A percentile compares a stretch with the other conserved stretches of the same genome.
phyloP scores from a whole-genome alignment of 1,284 basidiomycete genomes.

The Cutaneotrichosporon cutaneum region DNA sequence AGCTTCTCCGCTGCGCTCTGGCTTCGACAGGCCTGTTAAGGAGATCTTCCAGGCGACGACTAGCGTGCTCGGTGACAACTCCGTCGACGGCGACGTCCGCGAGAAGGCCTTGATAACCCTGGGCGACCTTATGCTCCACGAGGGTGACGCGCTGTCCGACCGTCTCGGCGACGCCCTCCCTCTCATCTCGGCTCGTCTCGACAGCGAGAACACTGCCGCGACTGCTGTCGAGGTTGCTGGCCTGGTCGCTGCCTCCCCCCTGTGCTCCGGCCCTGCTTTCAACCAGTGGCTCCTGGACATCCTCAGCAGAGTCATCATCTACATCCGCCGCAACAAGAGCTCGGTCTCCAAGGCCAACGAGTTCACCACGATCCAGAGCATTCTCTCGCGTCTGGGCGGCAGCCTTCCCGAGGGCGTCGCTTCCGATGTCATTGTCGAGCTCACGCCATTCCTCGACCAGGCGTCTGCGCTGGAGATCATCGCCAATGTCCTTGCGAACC shows the following conservation, averaged over 20 bases:
- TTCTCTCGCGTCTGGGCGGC: constrained; percentile 56
- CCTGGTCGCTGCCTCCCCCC: constrained; percentile 53
- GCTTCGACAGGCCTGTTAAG: constrained; percentile 59
- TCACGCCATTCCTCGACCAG: constrained; percentile 74
- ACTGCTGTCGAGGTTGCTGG: constrained; percentile 56
- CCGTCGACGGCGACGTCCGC: constrained; percentile 89
- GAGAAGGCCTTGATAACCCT: constrained; percentile 77
- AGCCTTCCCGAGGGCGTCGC: constrained; percentile 65
- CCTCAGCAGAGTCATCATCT: constrained; percentile 70
- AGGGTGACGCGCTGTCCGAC: constrained; percentile 63
- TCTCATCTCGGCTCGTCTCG: constrained; percentile 74
- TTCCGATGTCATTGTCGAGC: constrained; percentile 64
- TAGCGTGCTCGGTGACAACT: constrained; percentile 68
- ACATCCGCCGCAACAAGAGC: constrained; percentile 77
- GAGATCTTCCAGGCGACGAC: constrained; percentile 72
- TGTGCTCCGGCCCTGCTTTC: constrained; percentile 50
- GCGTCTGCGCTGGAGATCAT: constrained; percentile 71
- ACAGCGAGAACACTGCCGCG: constrained; percentile 58
- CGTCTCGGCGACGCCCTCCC: constrained; percentile 55
- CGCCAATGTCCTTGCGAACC: constrained; percentile 66
- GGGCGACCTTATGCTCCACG: constrained; percentile 80
- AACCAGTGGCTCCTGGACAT: constrained; percentile 78
- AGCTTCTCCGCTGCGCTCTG: constrained; percentile 37
- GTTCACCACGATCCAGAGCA: constrained; percentile 70
- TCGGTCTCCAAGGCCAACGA: constrained; percentile 70